Evolutionary conservation across 345 rosid species (phyloP), one percentile per base, ranked within the genome.

Genomic region (Rhodamnia rubescens): DNA sequence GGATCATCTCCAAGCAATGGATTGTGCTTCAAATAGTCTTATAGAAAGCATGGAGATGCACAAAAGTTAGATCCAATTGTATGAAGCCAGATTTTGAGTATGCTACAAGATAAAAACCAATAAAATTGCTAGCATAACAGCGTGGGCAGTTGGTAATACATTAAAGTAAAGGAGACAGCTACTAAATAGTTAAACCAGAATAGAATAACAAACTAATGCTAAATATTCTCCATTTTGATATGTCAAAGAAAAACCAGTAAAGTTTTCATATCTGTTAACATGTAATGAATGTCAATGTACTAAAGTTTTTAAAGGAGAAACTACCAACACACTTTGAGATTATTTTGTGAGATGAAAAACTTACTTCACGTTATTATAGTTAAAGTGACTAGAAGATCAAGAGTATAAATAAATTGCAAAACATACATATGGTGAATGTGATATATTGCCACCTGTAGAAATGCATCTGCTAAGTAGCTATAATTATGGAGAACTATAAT

Each of bases 1-100:
- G 99, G 99, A 83, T 94, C 98, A 21, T 96, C 96, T 49, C 98
- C 98, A 53, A 95, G 90, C 82, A 91, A 91, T 85, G 96, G 92
- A 92, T 95, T 97, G 64, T 64, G 61, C 92, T 91, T 92, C 93
- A 95, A 82, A 84, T 87, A 93, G 13, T 94, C 98, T 97, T 88
- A 89, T 89, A 85, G 27, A 87, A 83, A 90, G 82, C 36, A 86
- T 75, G 80, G 2, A 69, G 80, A 69, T 69, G 47, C 80, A 69
- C 42, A 36, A 69, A 69, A 69, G 80, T 69, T 32, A 69, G 21
- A 8, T 69, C 5, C 47, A 10, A 69, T 69, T 69, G 80, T 36
- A 69, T 18, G 80, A 69, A 69, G 80, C 22, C 47, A 36, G 80
- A 36, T 9, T 69, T 69, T 4, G 3, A 69, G 47, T 8, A 21